phyloP scores from a whole-genome alignment of 208 protist genomes.

The Crithidia bombi region DNA sequence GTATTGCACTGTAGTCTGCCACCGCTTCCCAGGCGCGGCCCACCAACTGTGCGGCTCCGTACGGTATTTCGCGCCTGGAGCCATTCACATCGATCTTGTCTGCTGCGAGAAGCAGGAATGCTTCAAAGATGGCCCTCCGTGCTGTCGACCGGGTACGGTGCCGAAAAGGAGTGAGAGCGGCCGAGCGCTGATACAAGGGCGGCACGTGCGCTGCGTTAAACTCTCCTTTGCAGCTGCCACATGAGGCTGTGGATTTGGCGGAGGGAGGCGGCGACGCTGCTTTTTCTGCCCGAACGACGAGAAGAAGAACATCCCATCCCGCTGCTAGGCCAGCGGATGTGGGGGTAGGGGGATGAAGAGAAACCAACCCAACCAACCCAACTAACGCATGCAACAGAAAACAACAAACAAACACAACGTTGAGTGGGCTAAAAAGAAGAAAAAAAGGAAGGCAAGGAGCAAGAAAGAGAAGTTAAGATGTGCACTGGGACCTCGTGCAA shows the following conservation, averaged over 20 bases:
- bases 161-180: conserved; percentile 55
- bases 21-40: conserved; percentile 37
- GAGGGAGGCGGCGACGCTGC: not conserved
- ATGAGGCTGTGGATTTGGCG: not conserved
- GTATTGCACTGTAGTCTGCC: conserved; percentile 18
- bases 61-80: not conserved
- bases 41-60: conserved; percentile 6
- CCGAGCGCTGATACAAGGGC: conserved; percentile 37
- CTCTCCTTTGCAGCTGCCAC: not conserved
- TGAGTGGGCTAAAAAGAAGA: no score
- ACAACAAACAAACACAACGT: no score
- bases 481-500: no score
- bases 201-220: not conserved
- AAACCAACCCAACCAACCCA: no score
- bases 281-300: not conserved
- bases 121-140: conserved; percentile 38
- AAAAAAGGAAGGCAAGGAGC: no score
- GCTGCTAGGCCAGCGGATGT: no score
- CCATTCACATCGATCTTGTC: conserved; percentile 20
- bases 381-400: no score
- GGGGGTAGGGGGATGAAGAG: not conserved
- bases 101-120: conserved; percentile 26
- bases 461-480: no score
- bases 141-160: conserved; percentile 47
- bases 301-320: conserved; percentile 2